Evolutionary conservation across 768 basidiomycete species (phyloP).

Genomic region (Suillus clintonianus): DNA sequence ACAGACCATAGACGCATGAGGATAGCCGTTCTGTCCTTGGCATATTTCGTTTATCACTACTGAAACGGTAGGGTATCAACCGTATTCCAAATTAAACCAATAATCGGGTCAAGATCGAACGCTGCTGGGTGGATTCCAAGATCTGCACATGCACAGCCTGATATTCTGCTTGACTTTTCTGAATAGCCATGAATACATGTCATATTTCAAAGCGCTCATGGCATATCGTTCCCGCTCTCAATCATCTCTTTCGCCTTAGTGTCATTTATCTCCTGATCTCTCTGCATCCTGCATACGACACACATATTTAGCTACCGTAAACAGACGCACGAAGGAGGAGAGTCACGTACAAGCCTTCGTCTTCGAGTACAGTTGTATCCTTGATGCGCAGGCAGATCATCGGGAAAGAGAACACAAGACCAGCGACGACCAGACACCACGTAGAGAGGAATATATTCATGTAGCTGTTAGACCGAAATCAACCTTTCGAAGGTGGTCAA

Average conservation of each 20-base stretch:
- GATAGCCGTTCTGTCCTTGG: neutral
- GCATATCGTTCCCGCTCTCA: neutral
- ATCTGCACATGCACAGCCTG: neutral
- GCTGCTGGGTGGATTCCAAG: neutral
- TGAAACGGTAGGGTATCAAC: neutral
- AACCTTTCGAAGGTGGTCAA: conserved; percentile 1
- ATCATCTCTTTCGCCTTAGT: neutral
- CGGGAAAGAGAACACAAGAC: conserved; percentile 65
- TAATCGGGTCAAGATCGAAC: too few species aligned
- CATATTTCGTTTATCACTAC: neutral
- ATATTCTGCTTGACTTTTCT: neutral
- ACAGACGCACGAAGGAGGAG: neutral
- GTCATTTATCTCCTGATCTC: neutral
- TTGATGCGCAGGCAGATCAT: conserved; percentile 72
- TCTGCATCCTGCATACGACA: neutral
- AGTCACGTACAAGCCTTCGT: conserved; percentile 53
- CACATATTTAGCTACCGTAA: neutral
- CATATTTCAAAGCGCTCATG: neutral
- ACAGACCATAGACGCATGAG: too few species aligned
- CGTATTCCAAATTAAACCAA: too few species aligned
- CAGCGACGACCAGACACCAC: conserved; percentile 65
- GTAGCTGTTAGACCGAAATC: conserved; percentile 32
- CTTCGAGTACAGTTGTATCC: conserved; percentile 53
- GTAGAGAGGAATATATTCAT: conserved; percentile 76
- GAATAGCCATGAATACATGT: neutral